These are phyloP conservation scores for Xylaria sp. DNA, from an alignment of 2,329 filamentous ascomycete species.

Conservation along the genomic window DNA sequence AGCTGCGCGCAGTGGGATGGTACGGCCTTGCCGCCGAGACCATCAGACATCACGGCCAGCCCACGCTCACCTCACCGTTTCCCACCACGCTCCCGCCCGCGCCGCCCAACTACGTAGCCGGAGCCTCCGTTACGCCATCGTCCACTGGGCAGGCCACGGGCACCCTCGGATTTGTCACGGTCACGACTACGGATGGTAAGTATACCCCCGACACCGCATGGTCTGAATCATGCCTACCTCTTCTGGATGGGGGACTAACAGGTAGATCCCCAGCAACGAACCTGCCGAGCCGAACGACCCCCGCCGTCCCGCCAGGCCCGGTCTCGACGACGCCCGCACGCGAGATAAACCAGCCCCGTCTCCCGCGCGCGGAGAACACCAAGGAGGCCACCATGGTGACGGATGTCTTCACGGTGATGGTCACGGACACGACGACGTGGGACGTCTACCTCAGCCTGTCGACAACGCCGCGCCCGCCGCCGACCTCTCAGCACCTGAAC, in stretches of 20 bases:
- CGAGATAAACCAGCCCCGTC: background rate
- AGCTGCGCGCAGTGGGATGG: constrained; percentile 23
- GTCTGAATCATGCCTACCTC: too few species aligned
- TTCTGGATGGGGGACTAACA: background rate
- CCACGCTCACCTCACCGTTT: background rate
- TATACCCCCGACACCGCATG: background rate
- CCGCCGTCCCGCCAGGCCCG: background rate
- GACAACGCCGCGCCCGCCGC: background rate
- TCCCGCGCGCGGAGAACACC: background rate
- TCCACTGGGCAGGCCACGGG: background rate
- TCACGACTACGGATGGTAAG: constrained; percentile 5
- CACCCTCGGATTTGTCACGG: background rate
- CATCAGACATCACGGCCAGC: constrained; percentile 3
- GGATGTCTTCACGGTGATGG: background rate
- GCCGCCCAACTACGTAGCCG: background rate
- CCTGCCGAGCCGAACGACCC: background rate
- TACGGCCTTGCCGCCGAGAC: constrained; percentile 23
- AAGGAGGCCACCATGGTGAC: background rate
- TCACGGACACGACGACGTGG: background rate
- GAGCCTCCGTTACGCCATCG: background rate
- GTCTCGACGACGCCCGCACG: background rate
- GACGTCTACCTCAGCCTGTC: background rate
- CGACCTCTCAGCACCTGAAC: background rate
- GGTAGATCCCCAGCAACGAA: background rate
- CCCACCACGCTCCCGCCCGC: background rate